These are phyloP conservation scores for Dalbergia cochinchinensis DNA, from an alignment of 306 rosid genomes.

Conservation along the genomic window DNA sequence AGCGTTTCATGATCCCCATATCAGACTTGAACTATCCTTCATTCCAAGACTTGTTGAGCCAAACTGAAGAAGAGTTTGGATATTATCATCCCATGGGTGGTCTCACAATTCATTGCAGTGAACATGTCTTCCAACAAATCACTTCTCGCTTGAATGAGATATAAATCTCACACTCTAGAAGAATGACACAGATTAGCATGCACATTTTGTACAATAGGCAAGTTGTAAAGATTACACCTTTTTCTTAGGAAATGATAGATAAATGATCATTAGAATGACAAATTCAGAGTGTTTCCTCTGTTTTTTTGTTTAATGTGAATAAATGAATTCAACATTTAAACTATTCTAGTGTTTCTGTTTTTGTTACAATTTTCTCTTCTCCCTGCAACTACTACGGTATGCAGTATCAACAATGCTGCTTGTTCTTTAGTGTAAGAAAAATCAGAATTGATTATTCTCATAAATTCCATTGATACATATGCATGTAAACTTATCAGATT, in stretches of 20 bases:
- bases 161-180: background rate
- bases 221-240: background rate
- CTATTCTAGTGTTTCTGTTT: background rate
- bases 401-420: too few species aligned
- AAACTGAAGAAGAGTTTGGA: constrained; percentile 58
- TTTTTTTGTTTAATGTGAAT: background rate
- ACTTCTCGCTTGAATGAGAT: constrained; percentile 39
- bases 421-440: background rate
- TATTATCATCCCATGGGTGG: constrained; percentile 65
- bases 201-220: background rate
- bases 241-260: background rate
- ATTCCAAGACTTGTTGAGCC: constrained; percentile 48
- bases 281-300: background rate
- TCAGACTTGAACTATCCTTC: constrained; percentile 56
- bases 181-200: constrained; percentile 23
- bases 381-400: too few species aligned
- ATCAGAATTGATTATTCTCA: too few species aligned
- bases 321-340: background rate
- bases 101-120: constrained; percentile 57
- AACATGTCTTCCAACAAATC: constrained; percentile 41
- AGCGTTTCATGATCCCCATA: constrained; percentile 55
- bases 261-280: background rate
- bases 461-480: too few species aligned
- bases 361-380: background rate
- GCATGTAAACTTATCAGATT: too few species aligned